A percentile compares a stretch with the other conserved stretches of the same genome.
Evolutionary conservation across 441 rosid species (phyloP).

Genomic region (Omphalea diandra): DNA sequence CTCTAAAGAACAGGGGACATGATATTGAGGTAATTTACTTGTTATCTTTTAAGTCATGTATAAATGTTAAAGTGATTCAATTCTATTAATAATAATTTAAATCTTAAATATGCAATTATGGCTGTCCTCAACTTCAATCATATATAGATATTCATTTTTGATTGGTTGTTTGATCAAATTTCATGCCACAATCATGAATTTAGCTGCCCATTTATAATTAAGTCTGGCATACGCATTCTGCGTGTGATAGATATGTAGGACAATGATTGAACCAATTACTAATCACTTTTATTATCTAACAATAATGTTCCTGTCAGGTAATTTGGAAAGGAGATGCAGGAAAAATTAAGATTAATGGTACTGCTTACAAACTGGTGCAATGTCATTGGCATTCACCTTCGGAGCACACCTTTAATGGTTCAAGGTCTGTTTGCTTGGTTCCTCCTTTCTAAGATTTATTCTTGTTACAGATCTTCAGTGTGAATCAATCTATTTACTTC

Average conservation of each 20-base stretch:
- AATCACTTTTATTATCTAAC: neutral
- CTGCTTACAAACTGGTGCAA: slow-evolving; percentile 40
- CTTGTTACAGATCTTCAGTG: neutral
- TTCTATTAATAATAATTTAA: no score
- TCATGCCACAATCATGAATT: no score
- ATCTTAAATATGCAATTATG: no score
- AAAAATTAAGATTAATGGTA: slow-evolving; percentile 39
- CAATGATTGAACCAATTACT: neutral
- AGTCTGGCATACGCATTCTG: no score
- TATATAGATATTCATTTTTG: no score
- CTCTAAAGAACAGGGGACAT: slow-evolving; percentile 46
- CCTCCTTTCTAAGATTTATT: neutral
- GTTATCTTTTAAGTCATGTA: neutral
- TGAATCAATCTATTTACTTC: no score
- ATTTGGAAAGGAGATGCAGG: slow-evolving; percentile 62
- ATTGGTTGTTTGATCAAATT: no score
- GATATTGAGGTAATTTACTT: slow-evolving; percentile 38
- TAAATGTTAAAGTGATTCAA: neutral
- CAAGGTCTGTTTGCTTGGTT: slow-evolving; percentile 30
- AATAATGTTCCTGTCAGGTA: slow-evolving; percentile 32
- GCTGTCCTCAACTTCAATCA: no score
- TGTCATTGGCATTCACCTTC: slow-evolving; percentile 77
- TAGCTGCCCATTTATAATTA: no score
- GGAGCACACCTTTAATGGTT: slow-evolving; percentile 67
- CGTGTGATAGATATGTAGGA: no score